Evolutionary conservation across 108 stramenopile species (phyloP).

Genomic region (Discostella pseudostelligera): DNA sequence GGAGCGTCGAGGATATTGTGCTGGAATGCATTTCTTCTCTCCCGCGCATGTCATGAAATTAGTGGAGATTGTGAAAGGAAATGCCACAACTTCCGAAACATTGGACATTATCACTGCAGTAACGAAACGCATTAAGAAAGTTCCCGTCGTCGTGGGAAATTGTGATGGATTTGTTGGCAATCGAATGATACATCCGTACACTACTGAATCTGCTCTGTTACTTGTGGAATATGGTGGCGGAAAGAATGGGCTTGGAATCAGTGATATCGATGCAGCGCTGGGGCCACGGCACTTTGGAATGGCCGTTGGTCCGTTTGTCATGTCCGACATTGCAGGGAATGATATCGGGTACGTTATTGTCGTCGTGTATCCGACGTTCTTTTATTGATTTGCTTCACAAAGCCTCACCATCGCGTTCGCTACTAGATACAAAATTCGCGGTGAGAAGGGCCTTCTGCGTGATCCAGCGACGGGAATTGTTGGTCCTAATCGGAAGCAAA

Average conservation of each 20-base stretch:
- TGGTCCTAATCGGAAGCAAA: conserved; percentile 51
- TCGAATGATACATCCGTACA: conserved; percentile 90
- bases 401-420: neutral
- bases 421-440: conserved; percentile 66
- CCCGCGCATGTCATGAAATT: conserved; percentile 95
- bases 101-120: conserved; percentile 70
- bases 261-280: conserved; percentile 75
- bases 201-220: conserved; percentile 65
- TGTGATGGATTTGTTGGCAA: conserved; percentile 98
- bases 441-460: conserved; percentile 67
- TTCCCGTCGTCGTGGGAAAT: conserved; percentile 94
- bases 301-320: conserved; percentile 87
- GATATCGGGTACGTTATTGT: conserved; percentile 74
- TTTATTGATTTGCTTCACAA: neutral
- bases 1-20: conserved; percentile 64
- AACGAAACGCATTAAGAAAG: conserved; percentile 88
- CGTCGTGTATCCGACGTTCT: neutral
- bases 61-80: conserved; percentile 89
- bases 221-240: conserved; percentile 57
- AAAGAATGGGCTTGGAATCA: conserved; percentile 54
- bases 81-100: conserved; percentile 57
- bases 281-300: conserved; percentile 68
- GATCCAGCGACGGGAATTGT: conserved; percentile 47
- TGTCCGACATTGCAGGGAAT: conserved; percentile 94
- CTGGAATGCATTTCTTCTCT: conserved; percentile 97